Percentiles rank a stretch among this genome's conserved stretches.
phyloP scores from a whole-genome alignment of 208 protist genomes.

The Spongospora subterranea region DNA sequence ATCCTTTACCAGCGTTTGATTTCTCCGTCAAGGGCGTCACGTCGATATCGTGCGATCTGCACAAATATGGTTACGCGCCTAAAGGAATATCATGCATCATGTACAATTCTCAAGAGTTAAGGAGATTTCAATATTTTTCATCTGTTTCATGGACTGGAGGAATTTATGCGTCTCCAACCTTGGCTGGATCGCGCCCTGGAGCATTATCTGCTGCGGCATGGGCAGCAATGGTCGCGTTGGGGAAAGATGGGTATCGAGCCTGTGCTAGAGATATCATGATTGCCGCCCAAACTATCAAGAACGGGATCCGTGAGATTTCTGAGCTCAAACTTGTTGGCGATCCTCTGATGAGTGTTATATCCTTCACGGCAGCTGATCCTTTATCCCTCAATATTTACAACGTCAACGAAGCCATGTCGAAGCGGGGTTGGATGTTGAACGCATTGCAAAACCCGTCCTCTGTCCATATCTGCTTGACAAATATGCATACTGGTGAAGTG shows the following conservation, averaged over 20 bases:
- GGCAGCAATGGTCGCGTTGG: constrained; percentile 91
- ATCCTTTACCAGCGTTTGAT: constrained; percentile 69
- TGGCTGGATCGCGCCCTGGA: constrained; percentile 89
- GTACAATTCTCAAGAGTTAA: constrained; percentile 83
- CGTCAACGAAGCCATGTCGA: constrained; percentile 51
- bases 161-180: constrained; percentile 94
- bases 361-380: constrained; percentile 15
- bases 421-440: constrained; percentile 46
- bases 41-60: constrained; percentile 96
- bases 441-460: neutral
- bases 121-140: constrained; percentile 90
- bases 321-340: constrained; percentile 50
- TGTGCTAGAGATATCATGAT: constrained; percentile 53
- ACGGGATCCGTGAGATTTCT: neutral
- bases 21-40: constrained; percentile 89
- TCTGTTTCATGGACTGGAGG: constrained; percentile 94
- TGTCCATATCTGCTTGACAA: constrained; percentile 50
- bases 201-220: constrained; percentile 92
- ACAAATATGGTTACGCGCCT: constrained; percentile 98
- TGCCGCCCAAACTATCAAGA: neutral
- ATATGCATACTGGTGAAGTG: constrained; percentile 31
- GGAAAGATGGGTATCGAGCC: constrained; percentile 73
- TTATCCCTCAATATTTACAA: constrained; percentile 42
- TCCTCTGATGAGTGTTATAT: constrained; percentile 1
- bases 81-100: constrained; percentile 96